A percentile compares a stretch with the other conserved stretches of the same genome.
These are phyloP conservation scores for Metschnikowia lochheadii DNA, from an alignment of 805 yeast species.

Conservation along the genomic window DNA sequence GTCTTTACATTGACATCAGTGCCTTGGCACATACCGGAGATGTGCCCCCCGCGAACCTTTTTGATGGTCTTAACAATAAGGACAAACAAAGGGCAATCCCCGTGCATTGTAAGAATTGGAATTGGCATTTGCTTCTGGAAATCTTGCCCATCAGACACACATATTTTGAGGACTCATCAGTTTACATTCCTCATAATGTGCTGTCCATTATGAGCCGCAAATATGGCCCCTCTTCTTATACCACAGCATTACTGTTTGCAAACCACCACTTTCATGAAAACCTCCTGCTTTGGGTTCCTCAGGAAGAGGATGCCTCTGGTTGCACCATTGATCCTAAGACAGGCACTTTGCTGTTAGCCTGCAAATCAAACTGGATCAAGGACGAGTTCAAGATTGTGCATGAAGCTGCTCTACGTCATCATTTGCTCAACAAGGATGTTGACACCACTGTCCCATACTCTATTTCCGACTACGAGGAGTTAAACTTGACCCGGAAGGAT, in stretches of 20 bases:
- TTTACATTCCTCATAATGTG: conserved; percentile 33
- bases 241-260: conserved; percentile 24
- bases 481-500: conserved; percentile 40
- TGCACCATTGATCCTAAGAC: conserved; percentile 32
- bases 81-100: conserved; percentile 14
- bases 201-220: conserved; percentile 27
- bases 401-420: conserved; percentile 24
- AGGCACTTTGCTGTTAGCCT: conserved; percentile 19
- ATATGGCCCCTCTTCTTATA: conserved; percentile 29
- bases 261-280: conserved; percentile 40
- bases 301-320: conserved; percentile 30
- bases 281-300: conserved; percentile 45
- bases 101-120: conserved; percentile 38
- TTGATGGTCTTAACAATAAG: conserved; percentile 2
- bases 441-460: conserved; percentile 25
- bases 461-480: conserved; percentile 22
- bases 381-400: conserved; percentile 35
- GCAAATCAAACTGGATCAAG: conserved; percentile 15
- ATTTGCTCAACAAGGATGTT: conserved; percentile 19
- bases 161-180: conserved; percentile 34
- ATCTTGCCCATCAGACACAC: conserved; percentile 34
- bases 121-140: conserved; percentile 37
- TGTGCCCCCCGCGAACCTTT: conserved; percentile 7
- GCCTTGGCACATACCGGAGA: conserved; percentile 13
- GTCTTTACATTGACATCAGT: conserved; percentile 27